Evolutionary conservation across 108 stramenopile genomes (phyloP), one percentile per base, ranked within the genome.

Genomic region (Craspedostauros australis): DNA sequence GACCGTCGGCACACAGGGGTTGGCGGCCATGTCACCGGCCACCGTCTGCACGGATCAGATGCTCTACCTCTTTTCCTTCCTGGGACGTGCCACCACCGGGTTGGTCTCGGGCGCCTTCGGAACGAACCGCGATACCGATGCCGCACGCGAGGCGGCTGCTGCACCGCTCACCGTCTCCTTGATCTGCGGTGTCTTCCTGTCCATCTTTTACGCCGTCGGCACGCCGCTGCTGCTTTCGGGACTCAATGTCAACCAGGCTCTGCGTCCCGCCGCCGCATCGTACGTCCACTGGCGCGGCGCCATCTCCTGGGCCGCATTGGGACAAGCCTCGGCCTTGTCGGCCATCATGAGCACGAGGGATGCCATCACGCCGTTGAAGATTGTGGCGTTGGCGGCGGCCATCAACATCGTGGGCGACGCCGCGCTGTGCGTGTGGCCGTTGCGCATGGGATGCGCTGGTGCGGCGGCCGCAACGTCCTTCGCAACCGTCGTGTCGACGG

Each of bases 11-110:
- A 66, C 79, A 8, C 39, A 40, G 16, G 87, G 82, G 23, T 50
- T 88, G 19, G 87, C 87, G n/a, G 87, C 87, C 6, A 59, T 88
- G 3, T 80, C 78, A n/a, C 87, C 87, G 3, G 87, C 80, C 7
- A 88, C 87, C 15, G 62, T 88, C 16, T 84, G 82, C 49, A 84
- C 81, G 14, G 87, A 88, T 67, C 82, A 84, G 60, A 71, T 79
- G 57, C 58, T 88, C 11, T 88, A 82, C 53, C 33, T 88, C 25
- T 88, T 88, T 66, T 72, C 73, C 7, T 88, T 88, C 55, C 70
- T 88, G n/a, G 71, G 73, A 26, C 39, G 87, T 42, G 83, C 87
- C 12, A 73, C 87, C 5, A 88, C 87, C 4, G 83, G 83, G 8
- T 46, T 88, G 54, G 87, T 80, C 15, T 73, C 80, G 9, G 60